Evolutionary conservation across 1,284 basidiomycete genomes (phyloP).

Genomic region (Cerrena zonata): DNA sequence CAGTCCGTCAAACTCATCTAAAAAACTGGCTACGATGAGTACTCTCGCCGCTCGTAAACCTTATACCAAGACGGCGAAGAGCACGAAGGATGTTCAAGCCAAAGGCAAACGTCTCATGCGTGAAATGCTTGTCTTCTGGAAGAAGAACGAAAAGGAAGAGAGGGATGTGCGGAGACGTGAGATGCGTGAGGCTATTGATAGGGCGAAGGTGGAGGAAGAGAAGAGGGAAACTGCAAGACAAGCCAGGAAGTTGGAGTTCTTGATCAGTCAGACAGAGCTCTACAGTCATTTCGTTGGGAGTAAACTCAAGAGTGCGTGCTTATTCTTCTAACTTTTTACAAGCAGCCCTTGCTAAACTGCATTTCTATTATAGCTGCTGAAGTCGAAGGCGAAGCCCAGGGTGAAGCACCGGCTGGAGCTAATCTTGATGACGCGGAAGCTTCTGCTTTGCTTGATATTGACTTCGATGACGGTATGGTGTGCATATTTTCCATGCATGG

Average conservation of each 20-base stretch:
- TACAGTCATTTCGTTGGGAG: conserved; percentile 99
- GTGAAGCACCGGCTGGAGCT: conserved; percentile 51
- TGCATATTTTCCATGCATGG: neutral
- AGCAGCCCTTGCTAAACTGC: neutral
- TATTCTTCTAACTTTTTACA: conserved; percentile 7
- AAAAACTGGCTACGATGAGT: conserved; percentile 73
- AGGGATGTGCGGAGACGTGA: conserved; percentile 89
- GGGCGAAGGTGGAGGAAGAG: conserved; percentile 92
- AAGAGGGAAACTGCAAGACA: conserved; percentile 92
- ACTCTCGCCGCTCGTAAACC: conserved; percentile 80
- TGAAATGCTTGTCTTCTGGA: conserved; percentile 96
- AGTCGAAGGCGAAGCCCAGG: conserved; percentile 70
- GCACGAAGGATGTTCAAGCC: conserved; percentile 82
- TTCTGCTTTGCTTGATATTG: conserved; percentile 66
- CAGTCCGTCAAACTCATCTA: conserved; percentile 58
- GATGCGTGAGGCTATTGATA: conserved; percentile 88
- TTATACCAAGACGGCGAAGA: conserved; percentile 74
- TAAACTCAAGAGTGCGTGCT: conserved; percentile 85
- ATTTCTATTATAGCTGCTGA: conserved; percentile 67
- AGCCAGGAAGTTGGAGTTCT: conserved; percentile 95
- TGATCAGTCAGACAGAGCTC: conserved; percentile 98
- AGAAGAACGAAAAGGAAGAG: conserved; percentile 95
- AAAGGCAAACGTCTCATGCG: conserved; percentile 87
- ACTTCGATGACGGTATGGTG: conserved; percentile 85
- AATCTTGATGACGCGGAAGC: conserved; percentile 50